Evolutionary conservation across 139 green algal genomes (phyloP).

Genomic region (Deuterostichococcus epilithicus): DNA sequence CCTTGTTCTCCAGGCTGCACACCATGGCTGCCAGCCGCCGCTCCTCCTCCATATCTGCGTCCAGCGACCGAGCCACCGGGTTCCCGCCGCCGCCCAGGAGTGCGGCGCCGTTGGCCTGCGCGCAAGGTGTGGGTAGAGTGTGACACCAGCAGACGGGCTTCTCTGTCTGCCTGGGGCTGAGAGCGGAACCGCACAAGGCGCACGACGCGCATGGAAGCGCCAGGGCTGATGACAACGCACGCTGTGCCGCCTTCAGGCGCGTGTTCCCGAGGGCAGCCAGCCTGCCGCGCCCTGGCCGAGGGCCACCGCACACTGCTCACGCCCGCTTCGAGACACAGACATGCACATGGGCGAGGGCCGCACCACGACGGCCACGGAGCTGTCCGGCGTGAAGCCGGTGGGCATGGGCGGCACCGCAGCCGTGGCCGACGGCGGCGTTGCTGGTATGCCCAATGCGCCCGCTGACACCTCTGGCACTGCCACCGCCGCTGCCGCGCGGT

Average conservation of each 20-base stretch:
- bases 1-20: slow-evolving; percentile 96
- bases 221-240: too few species aligned
- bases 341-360: not conserved
- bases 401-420: not conserved
- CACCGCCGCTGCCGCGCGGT: slow-evolving; percentile 3
- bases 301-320: too few species aligned
- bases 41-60: slow-evolving; percentile 50
- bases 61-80: slow-evolving; percentile 9
- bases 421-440: not conserved
- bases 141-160: too few species aligned
- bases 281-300: too few species aligned
- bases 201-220: too few species aligned
- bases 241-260: too few species aligned
- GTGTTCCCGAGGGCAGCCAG: too few species aligned
- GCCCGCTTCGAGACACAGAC: too few species aligned
- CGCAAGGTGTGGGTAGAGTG: too few species aligned
- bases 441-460: not conserved
- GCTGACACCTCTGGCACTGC: not conserved
- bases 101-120: slow-evolving; percentile 3
- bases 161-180: too few species aligned
- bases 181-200: too few species aligned
- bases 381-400: slow-evolving; percentile 11
- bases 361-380: slow-evolving; percentile 8
- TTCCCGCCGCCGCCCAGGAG: slow-evolving; percentile 9
- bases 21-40: slow-evolving; percentile 81